phyloP scores from a whole-genome alignment of 2,329 filamentous ascomycete species.

The Monosporascus sp. region DNA sequence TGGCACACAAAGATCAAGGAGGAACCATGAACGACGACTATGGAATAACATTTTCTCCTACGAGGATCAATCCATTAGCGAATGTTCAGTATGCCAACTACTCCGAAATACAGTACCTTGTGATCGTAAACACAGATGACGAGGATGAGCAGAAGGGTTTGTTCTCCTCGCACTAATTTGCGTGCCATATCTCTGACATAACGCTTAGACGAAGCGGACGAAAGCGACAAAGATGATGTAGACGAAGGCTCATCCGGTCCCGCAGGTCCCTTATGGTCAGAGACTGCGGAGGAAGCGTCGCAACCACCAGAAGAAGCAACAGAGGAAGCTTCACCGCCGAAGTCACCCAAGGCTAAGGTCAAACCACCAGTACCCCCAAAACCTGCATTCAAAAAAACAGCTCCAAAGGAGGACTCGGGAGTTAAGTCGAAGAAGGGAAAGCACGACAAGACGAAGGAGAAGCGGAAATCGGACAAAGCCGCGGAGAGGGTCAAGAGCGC shows the following conservation, averaged over 20 bases:
- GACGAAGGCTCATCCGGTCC: constrained; percentile 9
- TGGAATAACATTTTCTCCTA: constrained; percentile 17
- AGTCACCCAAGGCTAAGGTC: constrained; percentile 11
- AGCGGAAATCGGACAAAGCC: constrained; percentile 6
- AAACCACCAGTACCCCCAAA: neutral
- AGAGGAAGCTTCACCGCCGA: constrained; percentile 3
- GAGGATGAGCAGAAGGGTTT: constrained; percentile 18
- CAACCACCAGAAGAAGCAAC: neutral
- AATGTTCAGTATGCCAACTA: constrained; percentile 17
- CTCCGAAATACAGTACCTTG: constrained; percentile 13
- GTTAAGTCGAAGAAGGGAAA: constrained; percentile 2
- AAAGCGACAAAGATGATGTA: constrained; percentile 9
- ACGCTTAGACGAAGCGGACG: constrained; percentile 9
- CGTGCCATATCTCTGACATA: constrained; percentile 12
- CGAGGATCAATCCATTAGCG: constrained; percentile 12
- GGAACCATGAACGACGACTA: constrained; percentile 17
- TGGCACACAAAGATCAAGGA: constrained; percentile 4
- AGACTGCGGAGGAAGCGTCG: constrained; percentile 1
- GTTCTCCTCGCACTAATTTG: constrained; percentile 1
- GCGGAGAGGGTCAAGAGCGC: constrained; percentile 8
- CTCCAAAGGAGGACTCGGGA: no score
- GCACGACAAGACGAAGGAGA: constrained; percentile 10
- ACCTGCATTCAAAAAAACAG: neutral
- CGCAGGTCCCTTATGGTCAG: neutral
- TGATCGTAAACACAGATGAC: constrained; percentile 9